These are phyloP conservation scores for Pythium dissimile DNA, from an alignment of 352 stramenopile genomes.

Conservation along the genomic window DNA sequence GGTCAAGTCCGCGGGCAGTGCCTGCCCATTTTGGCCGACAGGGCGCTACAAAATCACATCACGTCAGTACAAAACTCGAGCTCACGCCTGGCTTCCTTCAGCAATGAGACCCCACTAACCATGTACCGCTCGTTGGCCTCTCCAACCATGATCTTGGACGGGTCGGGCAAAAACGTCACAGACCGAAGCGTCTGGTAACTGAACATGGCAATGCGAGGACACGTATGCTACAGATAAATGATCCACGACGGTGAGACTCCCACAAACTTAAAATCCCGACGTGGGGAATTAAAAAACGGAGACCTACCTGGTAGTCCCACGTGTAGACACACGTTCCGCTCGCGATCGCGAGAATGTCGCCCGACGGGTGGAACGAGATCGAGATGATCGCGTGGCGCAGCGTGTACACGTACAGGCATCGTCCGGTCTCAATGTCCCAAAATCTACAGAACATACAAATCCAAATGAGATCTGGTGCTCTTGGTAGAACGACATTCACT, in stretches of 20 bases:
- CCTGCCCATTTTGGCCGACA: conserved; percentile 50
- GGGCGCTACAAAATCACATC: conserved; percentile 40
- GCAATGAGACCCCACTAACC: conserved; percentile 30
- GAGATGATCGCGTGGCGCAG: conserved; percentile 95
- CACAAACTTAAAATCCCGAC: conserved; percentile 1
- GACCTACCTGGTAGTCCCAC: conserved; percentile 95
- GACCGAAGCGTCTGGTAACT: conserved; percentile 90
- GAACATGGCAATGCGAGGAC: conserved; percentile 84
- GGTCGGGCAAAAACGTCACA: conserved; percentile 91
- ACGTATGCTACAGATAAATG: conserved; percentile 57
- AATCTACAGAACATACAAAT: too few relatives aligned
- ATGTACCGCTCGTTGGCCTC: conserved; percentile 91
- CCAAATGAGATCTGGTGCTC: too few relatives aligned
- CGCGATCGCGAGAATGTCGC: conserved; percentile 93
- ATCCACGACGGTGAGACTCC: too few relatives aligned
- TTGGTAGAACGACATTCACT: too few relatives aligned
- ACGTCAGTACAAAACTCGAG: too few relatives aligned
- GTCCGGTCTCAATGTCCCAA: conserved; percentile 85
- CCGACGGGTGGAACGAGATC: conserved; percentile 95
- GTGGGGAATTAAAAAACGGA: conserved; percentile 23
- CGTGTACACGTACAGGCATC: conserved; percentile 93
- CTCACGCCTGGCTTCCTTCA: too few relatives aligned
- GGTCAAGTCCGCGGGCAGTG: conserved; percentile 81
- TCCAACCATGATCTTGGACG: conserved; percentile 92
- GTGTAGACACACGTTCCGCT: conserved; percentile 94